Evolutionary conservation across 164 flowering plant species (phyloP).

Genomic region (Chimonanthus salicifolius): DNA sequence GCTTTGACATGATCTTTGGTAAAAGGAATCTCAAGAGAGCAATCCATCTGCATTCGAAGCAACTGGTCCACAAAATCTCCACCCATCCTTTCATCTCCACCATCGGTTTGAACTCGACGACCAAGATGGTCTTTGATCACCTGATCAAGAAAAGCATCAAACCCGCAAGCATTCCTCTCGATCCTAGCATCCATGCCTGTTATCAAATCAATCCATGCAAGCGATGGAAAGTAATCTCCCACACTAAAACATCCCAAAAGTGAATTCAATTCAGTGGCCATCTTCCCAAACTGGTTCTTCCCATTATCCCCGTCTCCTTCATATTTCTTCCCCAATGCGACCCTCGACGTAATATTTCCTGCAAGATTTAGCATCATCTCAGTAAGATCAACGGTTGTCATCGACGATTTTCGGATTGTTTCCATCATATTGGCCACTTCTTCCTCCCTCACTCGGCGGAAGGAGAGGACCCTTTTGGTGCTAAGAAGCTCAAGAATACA

Average conservation of each 20-base stretch:
- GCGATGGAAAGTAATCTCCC: slow-evolving; percentile 19
- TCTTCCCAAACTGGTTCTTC: not conserved
- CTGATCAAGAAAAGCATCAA: slow-evolving; percentile 17
- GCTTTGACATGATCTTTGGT: slow-evolving; percentile 15
- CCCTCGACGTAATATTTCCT: not conserved
- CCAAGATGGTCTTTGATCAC: slow-evolving; percentile 17
- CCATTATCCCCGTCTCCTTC: slow-evolving; percentile 2
- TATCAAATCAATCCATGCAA: slow-evolving; percentile 21
- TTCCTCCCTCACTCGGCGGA: not conserved
- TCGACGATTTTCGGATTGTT: not conserved
- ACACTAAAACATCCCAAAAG: slow-evolving; percentile 16
- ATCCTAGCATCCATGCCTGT: slow-evolving; percentile 17
- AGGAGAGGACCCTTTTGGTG: not conserved
- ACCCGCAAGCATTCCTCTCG: slow-evolving; percentile 6
- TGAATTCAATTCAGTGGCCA: not conserved
- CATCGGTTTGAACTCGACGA: not conserved
- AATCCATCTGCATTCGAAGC: slow-evolving; percentile 10
- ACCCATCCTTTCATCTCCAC: not conserved
- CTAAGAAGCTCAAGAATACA: not conserved
- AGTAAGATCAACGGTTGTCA: slow-evolving; percentile 1
- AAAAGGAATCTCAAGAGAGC: not conserved
- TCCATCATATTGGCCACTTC: not conserved
- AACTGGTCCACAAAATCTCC: slow-evolving; percentile 16
- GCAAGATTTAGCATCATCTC: not conserved
- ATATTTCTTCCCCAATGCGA: slow-evolving; percentile 18